phyloP scores from a whole-genome alignment of 345 rosid genomes.

The Pugionium cornutum region DNA sequence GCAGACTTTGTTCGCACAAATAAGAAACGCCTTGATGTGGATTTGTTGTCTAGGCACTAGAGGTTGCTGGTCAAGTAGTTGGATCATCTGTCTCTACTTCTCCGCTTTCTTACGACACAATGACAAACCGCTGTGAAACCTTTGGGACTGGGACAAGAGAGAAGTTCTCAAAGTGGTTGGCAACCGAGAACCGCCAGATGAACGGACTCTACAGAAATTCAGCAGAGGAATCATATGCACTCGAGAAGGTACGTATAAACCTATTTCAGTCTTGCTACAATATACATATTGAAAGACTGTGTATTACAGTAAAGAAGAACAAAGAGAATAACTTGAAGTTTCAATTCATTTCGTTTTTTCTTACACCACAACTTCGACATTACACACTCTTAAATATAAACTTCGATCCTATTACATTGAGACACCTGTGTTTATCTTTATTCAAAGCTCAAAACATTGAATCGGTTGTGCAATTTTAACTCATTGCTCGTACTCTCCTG shows the following conservation, averaged over 20 bases:
- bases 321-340: too few species aligned
- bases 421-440: too few species aligned
- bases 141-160: slow-evolving; percentile 73
- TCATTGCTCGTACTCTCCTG: too few species aligned
- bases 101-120: slow-evolving; percentile 79
- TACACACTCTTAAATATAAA: too few species aligned
- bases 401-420: too few species aligned
- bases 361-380: too few species aligned
- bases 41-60: slow-evolving; percentile 65
- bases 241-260: slow-evolving; percentile 49
- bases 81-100: slow-evolving; percentile 77
- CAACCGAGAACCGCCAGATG: slow-evolving; percentile 55
- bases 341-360: too few species aligned
- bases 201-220: slow-evolving; percentile 24
- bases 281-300: too few species aligned
- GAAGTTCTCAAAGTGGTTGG: slow-evolving; percentile 91
- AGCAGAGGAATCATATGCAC: slow-evolving; percentile 34
- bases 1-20: not conserved
- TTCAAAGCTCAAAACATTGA: too few species aligned
- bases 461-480: too few species aligned
- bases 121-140: slow-evolving; percentile 86
- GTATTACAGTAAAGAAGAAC: too few species aligned
- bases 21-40: slow-evolving; percentile 11
- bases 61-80: slow-evolving; percentile 94
- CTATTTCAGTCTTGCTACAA: slow-evolving; percentile 4